Conservation (phyloP, 306 rosid species). For the Lupinus albus region DNA sequence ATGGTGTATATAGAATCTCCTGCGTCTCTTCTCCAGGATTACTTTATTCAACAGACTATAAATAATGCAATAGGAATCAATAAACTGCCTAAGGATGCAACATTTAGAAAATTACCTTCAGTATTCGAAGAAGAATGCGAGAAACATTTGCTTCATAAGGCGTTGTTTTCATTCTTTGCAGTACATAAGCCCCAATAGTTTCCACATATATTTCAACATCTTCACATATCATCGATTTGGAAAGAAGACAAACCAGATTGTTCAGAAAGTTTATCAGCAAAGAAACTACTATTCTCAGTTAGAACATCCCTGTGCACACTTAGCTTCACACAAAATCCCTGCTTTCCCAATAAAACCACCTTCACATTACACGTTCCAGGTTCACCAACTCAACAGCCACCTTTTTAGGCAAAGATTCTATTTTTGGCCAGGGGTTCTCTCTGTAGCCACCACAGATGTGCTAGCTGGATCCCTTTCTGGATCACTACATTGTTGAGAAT, state of each 20-base stretch:
- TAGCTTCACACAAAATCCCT: conserved; percentile 87
- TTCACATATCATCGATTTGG: conserved; percentile 78
- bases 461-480: conserved; percentile 52
- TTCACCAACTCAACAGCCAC: conserved; percentile 94
- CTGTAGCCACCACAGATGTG: conserved; percentile 56
- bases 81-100: conserved; percentile 9
- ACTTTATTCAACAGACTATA: conserved; percentile 6
- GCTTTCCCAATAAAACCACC: conserved; percentile 77
- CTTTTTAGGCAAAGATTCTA: conserved; percentile 75
- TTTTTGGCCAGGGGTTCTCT: conserved; percentile 67
- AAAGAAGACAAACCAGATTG: conserved; percentile 53
- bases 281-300: conserved; percentile 61
- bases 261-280: conserved; percentile 65
- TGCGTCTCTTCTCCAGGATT: conserved; percentile 8
- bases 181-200: conserved; percentile 92
- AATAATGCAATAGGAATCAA: conserved; percentile 23
- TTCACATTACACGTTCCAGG: conserved; percentile 80
- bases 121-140: conserved; percentile 74
- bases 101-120: conserved; percentile 61
- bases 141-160: conserved; percentile 86
- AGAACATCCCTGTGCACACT: conserved; percentile 80
- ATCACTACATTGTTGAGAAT: conserved; percentile 56
- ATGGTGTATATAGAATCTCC: too few species aligned
- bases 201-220: conserved; percentile 92
- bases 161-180: conserved; percentile 85